Evolutionary conservation across 1,284 basidiomycete species (phyloP).

Genomic region (Puccinia triticina): DNA sequence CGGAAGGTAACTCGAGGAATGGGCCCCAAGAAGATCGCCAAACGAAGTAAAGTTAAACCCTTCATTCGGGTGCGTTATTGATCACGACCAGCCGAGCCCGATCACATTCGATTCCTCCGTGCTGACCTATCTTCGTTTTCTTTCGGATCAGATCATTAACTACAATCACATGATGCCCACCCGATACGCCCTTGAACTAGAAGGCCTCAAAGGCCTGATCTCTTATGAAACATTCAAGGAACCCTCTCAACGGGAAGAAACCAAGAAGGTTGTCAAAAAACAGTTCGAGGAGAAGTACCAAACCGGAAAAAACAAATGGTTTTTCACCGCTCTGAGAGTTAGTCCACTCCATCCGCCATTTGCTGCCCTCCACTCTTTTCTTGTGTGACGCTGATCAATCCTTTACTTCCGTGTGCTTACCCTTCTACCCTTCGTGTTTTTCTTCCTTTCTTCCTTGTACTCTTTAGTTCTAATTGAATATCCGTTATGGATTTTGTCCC

Average conservation of each 20-base stretch:
- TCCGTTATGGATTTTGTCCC: too few relatives aligned
- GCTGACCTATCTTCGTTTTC: background rate
- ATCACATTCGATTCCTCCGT: background rate
- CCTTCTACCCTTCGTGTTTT: background rate
- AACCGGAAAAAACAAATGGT: constrained; percentile 92
- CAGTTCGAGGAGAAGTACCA: constrained; percentile 88
- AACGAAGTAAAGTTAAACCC: constrained; percentile 92
- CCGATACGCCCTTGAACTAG: constrained; percentile 91
- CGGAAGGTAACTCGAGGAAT: constrained; percentile 92
- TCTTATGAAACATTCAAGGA: constrained; percentile 89
- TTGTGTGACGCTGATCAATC: background rate
- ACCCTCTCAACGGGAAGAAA: constrained; percentile 83
- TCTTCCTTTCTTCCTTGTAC: background rate
- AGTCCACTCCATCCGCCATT: constrained; percentile 59
- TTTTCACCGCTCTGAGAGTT: constrained; percentile 78
- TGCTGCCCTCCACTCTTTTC: background rate
- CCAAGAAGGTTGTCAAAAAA: constrained; percentile 96
- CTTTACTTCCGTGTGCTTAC: background rate
- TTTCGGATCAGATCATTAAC: constrained; percentile 72
- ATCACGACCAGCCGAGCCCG: background rate
- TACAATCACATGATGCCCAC: constrained; percentile 97
- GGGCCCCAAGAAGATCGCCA: constrained; percentile 88
- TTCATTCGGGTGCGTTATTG: constrained; percentile 85
- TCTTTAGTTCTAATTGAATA: constrained; percentile 13
- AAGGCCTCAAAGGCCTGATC: constrained; percentile 83